phyloP scores from a whole-genome alignment of 2,329 filamentous ascomycete species.

The Cytospora schulzeri region DNA sequence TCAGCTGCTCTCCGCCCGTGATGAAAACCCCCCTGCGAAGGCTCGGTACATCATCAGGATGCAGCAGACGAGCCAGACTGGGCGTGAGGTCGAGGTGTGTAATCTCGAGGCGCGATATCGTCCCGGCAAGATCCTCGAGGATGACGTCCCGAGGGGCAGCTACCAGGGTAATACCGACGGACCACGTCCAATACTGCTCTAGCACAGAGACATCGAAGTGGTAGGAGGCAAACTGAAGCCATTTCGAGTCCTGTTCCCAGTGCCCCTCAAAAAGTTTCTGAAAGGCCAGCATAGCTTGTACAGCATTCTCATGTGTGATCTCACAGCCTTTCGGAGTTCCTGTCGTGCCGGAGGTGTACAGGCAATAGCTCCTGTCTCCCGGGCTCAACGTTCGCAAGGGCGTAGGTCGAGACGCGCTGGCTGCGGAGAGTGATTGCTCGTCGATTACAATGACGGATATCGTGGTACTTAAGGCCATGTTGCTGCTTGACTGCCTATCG shows the following conservation, averaged over 20 bases:
- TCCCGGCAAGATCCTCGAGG: conserved; percentile 76
- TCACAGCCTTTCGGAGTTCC: conserved; percentile 86
- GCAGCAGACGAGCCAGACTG: conserved; percentile 76
- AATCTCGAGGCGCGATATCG: conserved; percentile 72
- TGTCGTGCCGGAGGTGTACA: conserved; percentile 88
- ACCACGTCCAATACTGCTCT: conserved; percentile 96
- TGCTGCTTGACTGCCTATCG: conserved; percentile 35
- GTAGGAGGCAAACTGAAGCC: conserved; percentile 91
- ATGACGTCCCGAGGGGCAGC: conserved; percentile 82
- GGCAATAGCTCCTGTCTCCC: conserved; percentile 72
- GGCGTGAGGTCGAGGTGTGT: conserved; percentile 93
- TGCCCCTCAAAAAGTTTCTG: conserved; percentile 74
- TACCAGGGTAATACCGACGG: conserved; percentile 81
- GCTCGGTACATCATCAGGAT: conserved; percentile 78
- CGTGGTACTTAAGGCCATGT: conserved; percentile 39
- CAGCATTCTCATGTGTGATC: conserved; percentile 83
- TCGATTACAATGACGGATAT: conserved; percentile 40
- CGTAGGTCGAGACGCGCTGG: conserved; percentile 31
- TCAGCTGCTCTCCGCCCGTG: conserved; percentile 85
- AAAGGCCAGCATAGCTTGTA: conserved; percentile 89
- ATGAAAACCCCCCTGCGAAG: conserved; percentile 87
- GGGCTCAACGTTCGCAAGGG: conserved; percentile 42
- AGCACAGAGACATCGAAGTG: conserved; percentile 94
- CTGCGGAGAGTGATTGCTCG: conserved; percentile 35
- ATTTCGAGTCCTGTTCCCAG: conserved; percentile 74